Evolutionary conservation across 768 basidiomycete species (phyloP).

Genomic region (Kwoniella heveanensis): DNA sequence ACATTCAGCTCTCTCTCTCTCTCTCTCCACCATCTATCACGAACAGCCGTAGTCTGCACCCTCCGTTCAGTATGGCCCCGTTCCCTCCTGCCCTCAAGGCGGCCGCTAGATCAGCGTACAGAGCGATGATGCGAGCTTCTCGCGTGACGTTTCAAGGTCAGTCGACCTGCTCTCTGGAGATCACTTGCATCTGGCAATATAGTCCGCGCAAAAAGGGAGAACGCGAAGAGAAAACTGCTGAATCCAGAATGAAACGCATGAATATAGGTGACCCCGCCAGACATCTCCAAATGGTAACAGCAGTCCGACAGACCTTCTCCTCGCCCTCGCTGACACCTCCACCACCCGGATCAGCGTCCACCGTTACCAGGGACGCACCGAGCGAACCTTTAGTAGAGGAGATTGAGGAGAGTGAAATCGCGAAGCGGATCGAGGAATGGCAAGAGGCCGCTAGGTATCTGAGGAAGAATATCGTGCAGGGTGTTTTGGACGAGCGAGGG

Average conservation of each 20-base stretch:
- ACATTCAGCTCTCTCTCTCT: neutral
- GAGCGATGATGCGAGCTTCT: constrained; percentile 38
- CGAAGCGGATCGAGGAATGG: constrained; percentile 59
- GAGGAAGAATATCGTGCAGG: constrained; percentile 84
- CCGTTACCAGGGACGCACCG: constrained; percentile 4
- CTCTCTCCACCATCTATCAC: too few relatives aligned
- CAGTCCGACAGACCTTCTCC: constrained; percentile 46
- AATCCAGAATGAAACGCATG: too few relatives aligned
- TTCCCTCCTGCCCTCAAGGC: constrained; percentile 36
- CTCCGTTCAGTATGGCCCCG: constrained; percentile 24
- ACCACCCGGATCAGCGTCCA: constrained; percentile 6
- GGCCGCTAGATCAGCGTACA: constrained; percentile 42
- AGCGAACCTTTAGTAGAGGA: constrained; percentile 6
- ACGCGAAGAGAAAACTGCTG: too few relatives aligned
- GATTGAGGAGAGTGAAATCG: constrained; percentile 26
- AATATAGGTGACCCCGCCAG: constrained; percentile 30
- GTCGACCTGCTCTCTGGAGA: constrained; percentile 4
- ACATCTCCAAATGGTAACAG: constrained; percentile 27
- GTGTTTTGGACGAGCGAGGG: constrained; percentile 59
- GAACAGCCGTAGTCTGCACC: too few relatives aligned
- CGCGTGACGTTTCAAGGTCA: constrained; percentile 47
- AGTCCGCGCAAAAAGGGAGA: too few relatives aligned
- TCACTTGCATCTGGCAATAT: too few relatives aligned
- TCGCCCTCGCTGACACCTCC: constrained; percentile 48
- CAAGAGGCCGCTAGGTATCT: constrained; percentile 74